Evolutionary conservation across 805 yeast genomes (phyloP), one percentile per base, ranked within the genome.

Genomic region (Pichia manshurica): DNA sequence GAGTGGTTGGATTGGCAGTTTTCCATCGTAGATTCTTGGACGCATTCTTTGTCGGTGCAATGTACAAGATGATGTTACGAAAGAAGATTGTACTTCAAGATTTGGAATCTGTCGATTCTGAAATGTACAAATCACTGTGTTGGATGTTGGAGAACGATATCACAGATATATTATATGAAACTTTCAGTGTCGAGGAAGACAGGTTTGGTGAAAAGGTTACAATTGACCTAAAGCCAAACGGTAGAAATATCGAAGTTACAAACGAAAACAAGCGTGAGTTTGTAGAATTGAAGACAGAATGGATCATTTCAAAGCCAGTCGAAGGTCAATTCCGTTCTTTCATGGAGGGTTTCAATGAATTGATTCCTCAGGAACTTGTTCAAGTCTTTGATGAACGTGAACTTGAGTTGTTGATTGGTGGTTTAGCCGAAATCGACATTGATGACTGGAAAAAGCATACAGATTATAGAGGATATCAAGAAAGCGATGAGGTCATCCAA

Each of bases 361-460:
- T 93, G 61, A 88, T 93, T 53, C 99, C 99, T 28, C 96, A 90
- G 69, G 99, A 93, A 65, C 73, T 93, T 52, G 95, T 93, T 47
- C 88, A 87, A 56, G 99, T 93, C 39, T 93, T 93, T 65, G 99
- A 93, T 69, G 99, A 93, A 72, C 84, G 97, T 67, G 99, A 93
- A 70, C 73, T 93, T 55, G 99, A 93, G 73, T 73, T 93, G 64
- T 78, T 93, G 63, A 93, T 93, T 68, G 99, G 99, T 66, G 99
- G 99, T 67, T 82, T 93, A 62, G 93, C 97, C 2, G 99, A 93
- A 61, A 91, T 93, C 60, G 99, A 93, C 67, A 86, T 91, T 49
- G 97, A 90, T 55, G 99, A 93, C 72, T 93, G 99, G 99, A 93
- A 89, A 71, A 90, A 88, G 65, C 97, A 93, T 67, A 93, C 99